These are phyloP conservation scores for Cladophialophora chaetospira DNA, from an alignment of 2,329 filamentous ascomycete genomes.

Conservation along the genomic window DNA sequence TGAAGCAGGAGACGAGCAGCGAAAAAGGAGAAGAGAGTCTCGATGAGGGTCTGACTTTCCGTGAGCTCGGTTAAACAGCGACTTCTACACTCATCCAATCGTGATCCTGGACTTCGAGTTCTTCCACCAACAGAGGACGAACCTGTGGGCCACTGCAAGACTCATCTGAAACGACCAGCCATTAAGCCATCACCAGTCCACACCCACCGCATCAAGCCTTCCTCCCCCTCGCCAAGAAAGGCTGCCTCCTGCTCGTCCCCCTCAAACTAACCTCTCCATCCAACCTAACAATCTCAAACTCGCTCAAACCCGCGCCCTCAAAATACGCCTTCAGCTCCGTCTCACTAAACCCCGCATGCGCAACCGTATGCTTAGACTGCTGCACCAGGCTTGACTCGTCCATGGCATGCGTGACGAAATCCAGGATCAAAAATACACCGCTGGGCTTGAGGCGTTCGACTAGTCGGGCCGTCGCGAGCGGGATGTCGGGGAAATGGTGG, in stretches of 20 bases:
- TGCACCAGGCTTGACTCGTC: slow-evolving; percentile 35
- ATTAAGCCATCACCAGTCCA: no score
- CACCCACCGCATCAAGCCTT: no score
- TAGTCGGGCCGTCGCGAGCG: slow-evolving; percentile 60
- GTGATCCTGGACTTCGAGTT: no score
- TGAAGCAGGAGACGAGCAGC: slow-evolving; percentile 10
- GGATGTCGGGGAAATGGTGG: slow-evolving; percentile 69
- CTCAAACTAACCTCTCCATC: slow-evolving; percentile 24
- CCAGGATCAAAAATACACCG: slow-evolving; percentile 68
- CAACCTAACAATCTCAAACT: slow-evolving; percentile 25
- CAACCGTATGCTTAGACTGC: slow-evolving; percentile 55
- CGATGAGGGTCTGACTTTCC: no score
- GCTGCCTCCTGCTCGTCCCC: slow-evolving; percentile 22
- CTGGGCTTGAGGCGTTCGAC: slow-evolving; percentile 64
- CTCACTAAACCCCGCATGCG: slow-evolving; percentile 66
- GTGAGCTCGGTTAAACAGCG: no score
- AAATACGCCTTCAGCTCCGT: slow-evolving; percentile 63
- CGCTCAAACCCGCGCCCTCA: slow-evolving; percentile 59
- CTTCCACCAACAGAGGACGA: no score
- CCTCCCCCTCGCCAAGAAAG: slow-evolving; percentile 30
- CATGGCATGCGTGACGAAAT: slow-evolving; percentile 62
- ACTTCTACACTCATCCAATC: no score
- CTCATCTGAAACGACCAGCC: no score
- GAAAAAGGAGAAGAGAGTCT: neutral
- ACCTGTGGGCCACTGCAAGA: no score